phyloP scores from a whole-genome alignment of 176 grass and related monocot genomes.

The Cocos nucifera region DNA sequence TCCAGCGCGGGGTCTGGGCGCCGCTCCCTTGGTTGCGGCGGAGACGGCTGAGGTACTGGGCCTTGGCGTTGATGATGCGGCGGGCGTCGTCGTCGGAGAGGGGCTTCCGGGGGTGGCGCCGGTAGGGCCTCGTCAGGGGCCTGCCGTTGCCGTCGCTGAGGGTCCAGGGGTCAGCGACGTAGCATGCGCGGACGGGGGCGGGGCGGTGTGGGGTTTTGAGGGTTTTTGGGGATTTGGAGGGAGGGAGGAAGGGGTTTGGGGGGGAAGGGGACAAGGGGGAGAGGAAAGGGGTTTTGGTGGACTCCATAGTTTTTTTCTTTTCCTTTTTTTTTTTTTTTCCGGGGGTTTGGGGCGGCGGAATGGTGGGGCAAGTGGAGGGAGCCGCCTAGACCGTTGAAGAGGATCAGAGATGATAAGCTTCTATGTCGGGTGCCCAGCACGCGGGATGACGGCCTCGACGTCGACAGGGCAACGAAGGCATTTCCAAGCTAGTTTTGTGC shows the following conservation, averaged over 20 bases:
- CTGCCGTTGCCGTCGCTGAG: conserved; percentile 36
- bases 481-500: no score
- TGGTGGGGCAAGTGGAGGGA: no score
- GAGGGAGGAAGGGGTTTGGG: conserved; percentile 13
- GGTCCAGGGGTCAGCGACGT: conserved; percentile 31
- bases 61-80: conserved; percentile 66
- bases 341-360: no score
- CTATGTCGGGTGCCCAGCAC: no score
- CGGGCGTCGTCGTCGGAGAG: conserved; percentile 35
- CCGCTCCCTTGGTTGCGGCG: conserved; percentile 64
- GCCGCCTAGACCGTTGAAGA: no score
- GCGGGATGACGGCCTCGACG: no score
- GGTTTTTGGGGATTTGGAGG: neutral
- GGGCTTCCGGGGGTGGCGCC: conserved; percentile 22
- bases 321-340: no score
- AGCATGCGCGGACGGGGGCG: conserved; percentile 8
- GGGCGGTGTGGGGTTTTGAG: neutral
- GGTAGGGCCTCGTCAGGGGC: conserved; percentile 8
- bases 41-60: conserved; percentile 50
- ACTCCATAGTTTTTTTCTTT: conserved; percentile 5
- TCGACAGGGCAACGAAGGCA: no score
- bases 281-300: conserved; percentile 21
- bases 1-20: conserved; percentile 70
- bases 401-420: no score
- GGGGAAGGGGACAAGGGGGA: conserved; percentile 16